A percentile compares a stretch with the other conserved stretches of the same genome.
Conservation (phyloP, 495 filamentous ascomycete species). For the Hypoxylon subgilvum region DNA sequence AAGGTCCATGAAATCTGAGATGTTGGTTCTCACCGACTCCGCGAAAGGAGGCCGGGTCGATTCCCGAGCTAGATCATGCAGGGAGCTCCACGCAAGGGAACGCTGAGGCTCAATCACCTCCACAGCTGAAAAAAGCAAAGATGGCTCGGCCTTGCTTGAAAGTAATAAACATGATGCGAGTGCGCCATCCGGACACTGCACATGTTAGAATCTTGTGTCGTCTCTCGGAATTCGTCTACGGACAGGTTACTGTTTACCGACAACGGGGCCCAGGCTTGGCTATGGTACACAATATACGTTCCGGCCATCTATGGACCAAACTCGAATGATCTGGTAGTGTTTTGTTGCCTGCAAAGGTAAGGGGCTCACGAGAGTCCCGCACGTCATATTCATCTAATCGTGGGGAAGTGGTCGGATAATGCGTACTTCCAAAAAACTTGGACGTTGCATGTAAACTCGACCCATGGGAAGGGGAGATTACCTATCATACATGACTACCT, state of each 20-base stretch:
- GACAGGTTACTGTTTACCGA: not conserved
- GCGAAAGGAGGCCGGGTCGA: constrained; percentile 9
- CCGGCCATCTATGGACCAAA: too few relatives aligned
- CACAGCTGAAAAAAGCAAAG: constrained; percentile 10
- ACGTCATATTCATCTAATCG: not conserved
- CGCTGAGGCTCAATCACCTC: constrained; percentile 34
- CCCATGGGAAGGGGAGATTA: not conserved
- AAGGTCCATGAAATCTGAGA: constrained; percentile 15
- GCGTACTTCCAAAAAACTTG: not conserved
- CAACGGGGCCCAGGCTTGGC: not conserved
- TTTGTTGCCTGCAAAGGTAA: constrained; percentile 17
- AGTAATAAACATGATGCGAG: constrained; percentile 5
- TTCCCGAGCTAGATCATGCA: constrained; percentile 27
- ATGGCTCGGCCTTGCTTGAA: constrained; percentile 3
- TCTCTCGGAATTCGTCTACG: not conserved
- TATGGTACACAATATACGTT: too few relatives aligned
- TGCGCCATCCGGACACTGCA: not conserved
- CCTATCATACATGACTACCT: not conserved
- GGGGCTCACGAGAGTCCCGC: not conserved
- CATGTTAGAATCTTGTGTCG: not conserved
- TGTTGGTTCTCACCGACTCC: constrained; percentile 14
- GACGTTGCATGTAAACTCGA: not conserved
- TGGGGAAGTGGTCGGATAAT: not conserved
- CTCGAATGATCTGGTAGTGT: too few relatives aligned
- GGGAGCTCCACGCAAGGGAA: constrained; percentile 30